Conservation (phyloP, 768 basidiomycete species). For the Suillus subalutaceus region DNA sequence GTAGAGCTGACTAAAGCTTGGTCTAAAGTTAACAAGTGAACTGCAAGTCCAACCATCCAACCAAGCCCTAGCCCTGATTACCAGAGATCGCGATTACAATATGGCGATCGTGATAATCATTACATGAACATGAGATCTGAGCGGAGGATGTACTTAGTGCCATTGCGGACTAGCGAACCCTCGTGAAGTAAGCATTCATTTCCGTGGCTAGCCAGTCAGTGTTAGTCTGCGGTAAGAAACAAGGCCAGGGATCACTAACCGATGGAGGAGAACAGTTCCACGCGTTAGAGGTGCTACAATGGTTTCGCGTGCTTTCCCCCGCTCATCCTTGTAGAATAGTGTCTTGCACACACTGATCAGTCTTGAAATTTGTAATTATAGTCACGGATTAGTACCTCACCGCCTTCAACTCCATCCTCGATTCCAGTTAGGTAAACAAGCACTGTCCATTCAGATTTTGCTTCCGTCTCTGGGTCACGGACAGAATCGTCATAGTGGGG, state of each 20-base stretch:
- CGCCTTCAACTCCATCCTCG: slow-evolving; percentile 75
- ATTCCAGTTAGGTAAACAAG: slow-evolving; percentile 71
- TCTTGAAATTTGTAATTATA: background rate
- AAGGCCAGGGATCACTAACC: slow-evolving; percentile 39
- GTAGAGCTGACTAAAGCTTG: background rate
- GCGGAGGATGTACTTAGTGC: slow-evolving; percentile 71
- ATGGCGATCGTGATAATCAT: background rate
- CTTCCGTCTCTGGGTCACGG: slow-evolving; percentile 57
- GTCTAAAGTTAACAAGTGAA: background rate
- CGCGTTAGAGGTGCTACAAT: slow-evolving; percentile 58
- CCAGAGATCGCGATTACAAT: background rate
- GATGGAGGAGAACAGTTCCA: slow-evolving; percentile 67
- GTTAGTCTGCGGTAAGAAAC: slow-evolving; percentile 12
- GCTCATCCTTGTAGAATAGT: slow-evolving; percentile 64
- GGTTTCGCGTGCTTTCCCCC: slow-evolving; percentile 48
- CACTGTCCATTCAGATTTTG: slow-evolving; percentile 77
- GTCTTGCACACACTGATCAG: slow-evolving; percentile 47
- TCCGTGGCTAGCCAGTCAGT: slow-evolving; percentile 54
- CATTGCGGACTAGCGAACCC: slow-evolving; percentile 60
- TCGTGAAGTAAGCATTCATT: slow-evolving; percentile 74
- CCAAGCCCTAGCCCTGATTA: too few species aligned
- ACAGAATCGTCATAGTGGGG: slow-evolving; percentile 79
- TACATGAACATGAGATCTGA: slow-evolving; percentile 71
- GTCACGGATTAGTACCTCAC: slow-evolving; percentile 46
- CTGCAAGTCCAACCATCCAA: background rate